Evolutionary conservation across 129 eudicot genomes (phyloP).

Genomic region (Oenanthe sinensis): DNA sequence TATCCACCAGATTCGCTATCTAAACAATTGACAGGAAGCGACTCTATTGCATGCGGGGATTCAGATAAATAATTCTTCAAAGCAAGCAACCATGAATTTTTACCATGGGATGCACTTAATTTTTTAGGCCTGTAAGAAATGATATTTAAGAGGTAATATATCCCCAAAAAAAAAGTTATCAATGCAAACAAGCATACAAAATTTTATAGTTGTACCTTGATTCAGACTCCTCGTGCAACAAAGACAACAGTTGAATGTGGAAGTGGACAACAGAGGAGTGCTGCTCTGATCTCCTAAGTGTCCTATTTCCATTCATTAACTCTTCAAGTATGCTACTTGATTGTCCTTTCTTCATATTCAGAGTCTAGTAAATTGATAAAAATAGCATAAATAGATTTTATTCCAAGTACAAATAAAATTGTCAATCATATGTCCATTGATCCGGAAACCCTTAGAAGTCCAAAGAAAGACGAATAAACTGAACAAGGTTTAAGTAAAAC

Average conservation of each 20-base stretch:
- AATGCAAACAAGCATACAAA: not conserved
- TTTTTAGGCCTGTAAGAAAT: not conserved
- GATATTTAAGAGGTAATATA: not conserved
- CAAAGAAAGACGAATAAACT: not conserved
- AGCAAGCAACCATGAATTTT: slow-evolving; percentile 54
- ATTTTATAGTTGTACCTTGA: slow-evolving; percentile 27
- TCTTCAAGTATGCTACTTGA: slow-evolving; percentile 60
- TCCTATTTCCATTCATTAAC: slow-evolving; percentile 38
- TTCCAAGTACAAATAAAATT: not conserved
- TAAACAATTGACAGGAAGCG: slow-evolving; percentile 26
- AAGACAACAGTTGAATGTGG: slow-evolving; percentile 52
- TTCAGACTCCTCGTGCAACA: slow-evolving; percentile 45
- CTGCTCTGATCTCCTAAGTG: slow-evolving; percentile 28
- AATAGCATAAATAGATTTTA: not conserved
- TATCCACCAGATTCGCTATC: slow-evolving; percentile 37
- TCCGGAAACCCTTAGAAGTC: not conserved
- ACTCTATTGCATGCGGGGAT: slow-evolving; percentile 28
- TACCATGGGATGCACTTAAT: slow-evolving; percentile 32
- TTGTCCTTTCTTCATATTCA: slow-evolving; percentile 58
- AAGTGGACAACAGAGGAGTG: slow-evolving; percentile 49
- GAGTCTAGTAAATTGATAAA: slow-evolving; percentile 31
- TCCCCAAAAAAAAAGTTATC: not conserved
- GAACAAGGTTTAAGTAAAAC: not conserved
- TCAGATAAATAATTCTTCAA: slow-evolving; percentile 50
- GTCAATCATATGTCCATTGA: not conserved